Evolutionary conservation across 768 basidiomycete genomes (phyloP).

Genomic region (Boletus coccyginus): DNA sequence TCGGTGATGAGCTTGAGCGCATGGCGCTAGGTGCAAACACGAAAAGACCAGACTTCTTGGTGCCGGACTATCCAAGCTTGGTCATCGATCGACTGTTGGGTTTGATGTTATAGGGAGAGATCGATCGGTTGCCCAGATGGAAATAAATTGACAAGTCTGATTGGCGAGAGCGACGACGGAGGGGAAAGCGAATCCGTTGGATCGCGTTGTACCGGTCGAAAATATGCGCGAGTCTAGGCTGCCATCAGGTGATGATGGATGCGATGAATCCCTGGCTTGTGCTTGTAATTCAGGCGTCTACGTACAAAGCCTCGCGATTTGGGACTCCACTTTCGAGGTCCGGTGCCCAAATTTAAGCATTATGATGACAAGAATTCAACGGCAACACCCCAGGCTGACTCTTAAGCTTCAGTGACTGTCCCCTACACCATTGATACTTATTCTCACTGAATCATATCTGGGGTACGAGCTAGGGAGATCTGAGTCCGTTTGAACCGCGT

Average conservation of each 20-base stretch:
- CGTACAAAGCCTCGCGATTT: slow-evolving; percentile 12
- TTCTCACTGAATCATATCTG: neutral
- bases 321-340: slow-evolving; percentile 12
- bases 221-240: neutral
- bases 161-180: neutral
- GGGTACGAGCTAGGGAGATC: neutral
- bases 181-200: no score
- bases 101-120: neutral
- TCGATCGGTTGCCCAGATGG: neutral
- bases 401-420: neutral
- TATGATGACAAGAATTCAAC: slow-evolving; percentile 12
- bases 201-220: neutral
- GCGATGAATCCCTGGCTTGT: neutral
- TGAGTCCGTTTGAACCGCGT: neutral
- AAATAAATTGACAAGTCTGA: neutral
- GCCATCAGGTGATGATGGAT: neutral
- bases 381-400: neutral
- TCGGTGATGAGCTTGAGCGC: neutral
- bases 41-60: neutral
- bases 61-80: neutral
- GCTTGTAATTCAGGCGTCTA: neutral
- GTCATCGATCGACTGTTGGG: neutral
- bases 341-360: slow-evolving; percentile 16
- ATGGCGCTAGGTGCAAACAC: neutral
- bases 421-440: neutral